Evolutionary conservation across 2,329 filamentous ascomycete species (phyloP).

Genomic region (Cytospora piceicola): DNA sequence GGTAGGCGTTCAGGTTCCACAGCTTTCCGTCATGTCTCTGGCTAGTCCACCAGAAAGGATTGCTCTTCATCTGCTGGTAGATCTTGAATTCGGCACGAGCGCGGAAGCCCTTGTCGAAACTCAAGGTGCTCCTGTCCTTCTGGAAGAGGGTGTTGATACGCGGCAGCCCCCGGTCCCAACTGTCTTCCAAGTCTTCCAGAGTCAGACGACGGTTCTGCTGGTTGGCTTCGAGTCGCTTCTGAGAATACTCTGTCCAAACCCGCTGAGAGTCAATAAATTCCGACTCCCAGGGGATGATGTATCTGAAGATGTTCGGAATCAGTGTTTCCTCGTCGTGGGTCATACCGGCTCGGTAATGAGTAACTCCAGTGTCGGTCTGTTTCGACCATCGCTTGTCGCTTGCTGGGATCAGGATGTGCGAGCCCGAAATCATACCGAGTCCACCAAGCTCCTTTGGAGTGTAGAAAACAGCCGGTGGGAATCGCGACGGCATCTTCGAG

Average conservation of each 20-base stretch:
- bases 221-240: slow-evolving; percentile 95
- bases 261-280: slow-evolving; percentile 99
- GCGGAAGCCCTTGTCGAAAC: slow-evolving; percentile 98
- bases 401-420: slow-evolving; percentile 94
- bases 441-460: slow-evolving; percentile 97
- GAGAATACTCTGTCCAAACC: slow-evolving; percentile 98
- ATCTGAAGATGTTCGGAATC: slow-evolving; percentile 98
- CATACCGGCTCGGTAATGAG: slow-evolving; percentile 97
- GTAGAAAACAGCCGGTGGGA: slow-evolving; percentile 97
- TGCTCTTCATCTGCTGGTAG: slow-evolving; percentile 98
- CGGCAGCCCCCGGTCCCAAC: slow-evolving; percentile 95
- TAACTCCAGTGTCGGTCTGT: slow-evolving; percentile 96
- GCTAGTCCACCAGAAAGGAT: slow-evolving; percentile 99
- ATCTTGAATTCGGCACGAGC: slow-evolving; percentile 96
- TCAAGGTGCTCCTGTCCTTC: slow-evolving; percentile 94
- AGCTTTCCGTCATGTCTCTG: slow-evolving; percentile 96
- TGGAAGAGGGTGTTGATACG: slow-evolving; percentile 99
- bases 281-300: slow-evolving; percentile 98
- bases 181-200: slow-evolving; percentile 94
- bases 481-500: slow-evolving; percentile 99
- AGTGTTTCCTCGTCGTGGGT: slow-evolving; percentile 96
- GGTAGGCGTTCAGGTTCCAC: slow-evolving; percentile 95
- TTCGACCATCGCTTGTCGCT: slow-evolving; percentile 99
- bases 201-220: slow-evolving; percentile 95
- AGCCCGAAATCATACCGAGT: slow-evolving; percentile 97